Evolutionary conservation across 495 filamentous ascomycete species (phyloP).

Genomic region (Daldinia vernicosa): DNA sequence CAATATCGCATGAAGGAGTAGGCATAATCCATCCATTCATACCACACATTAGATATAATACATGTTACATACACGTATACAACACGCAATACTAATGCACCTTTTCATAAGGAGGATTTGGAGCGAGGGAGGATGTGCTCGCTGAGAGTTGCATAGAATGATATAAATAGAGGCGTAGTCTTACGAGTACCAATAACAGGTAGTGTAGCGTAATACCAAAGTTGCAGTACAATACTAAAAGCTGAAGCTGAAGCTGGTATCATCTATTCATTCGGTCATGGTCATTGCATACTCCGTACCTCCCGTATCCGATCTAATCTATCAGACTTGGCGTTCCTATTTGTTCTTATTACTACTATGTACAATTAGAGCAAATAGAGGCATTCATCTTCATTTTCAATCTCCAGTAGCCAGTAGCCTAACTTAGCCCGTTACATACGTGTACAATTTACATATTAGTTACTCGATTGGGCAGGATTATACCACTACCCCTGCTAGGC

Average conservation of each 20-base stretch:
- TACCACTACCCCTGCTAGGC: conserved; percentile 22
- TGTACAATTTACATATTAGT: conserved; percentile 5
- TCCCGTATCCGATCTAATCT: conserved; percentile 39
- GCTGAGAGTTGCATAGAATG: conserved; percentile 6
- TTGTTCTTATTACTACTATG: conserved; percentile 14
- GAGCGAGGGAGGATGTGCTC: conserved; percentile 7
- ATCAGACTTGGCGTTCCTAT: conserved; percentile 29
- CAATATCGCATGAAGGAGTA: conserved; percentile 11
- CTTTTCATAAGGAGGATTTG: conserved; percentile 4
- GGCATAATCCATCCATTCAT: conserved; percentile 13
- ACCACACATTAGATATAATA: background rate
- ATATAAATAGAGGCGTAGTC: conserved; percentile 32
- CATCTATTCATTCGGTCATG: conserved; percentile 9
- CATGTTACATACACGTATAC: background rate
- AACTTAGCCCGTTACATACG: conserved; percentile 16
- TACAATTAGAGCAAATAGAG: background rate
- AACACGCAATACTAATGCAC: conserved; percentile 3
- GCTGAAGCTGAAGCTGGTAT: conserved; percentile 20
- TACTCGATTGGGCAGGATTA: conserved; percentile 30
- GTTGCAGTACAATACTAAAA: background rate
- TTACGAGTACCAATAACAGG: conserved; percentile 15
- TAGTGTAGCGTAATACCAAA: background rate
- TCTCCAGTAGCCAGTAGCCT: conserved; percentile 26
- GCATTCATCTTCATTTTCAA: conserved; percentile 10
- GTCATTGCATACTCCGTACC: conserved; percentile 29